These are phyloP conservation scores for Nemophila menziesii DNA, from an alignment of 257 asterid genomes.

Conservation along the genomic window DNA sequence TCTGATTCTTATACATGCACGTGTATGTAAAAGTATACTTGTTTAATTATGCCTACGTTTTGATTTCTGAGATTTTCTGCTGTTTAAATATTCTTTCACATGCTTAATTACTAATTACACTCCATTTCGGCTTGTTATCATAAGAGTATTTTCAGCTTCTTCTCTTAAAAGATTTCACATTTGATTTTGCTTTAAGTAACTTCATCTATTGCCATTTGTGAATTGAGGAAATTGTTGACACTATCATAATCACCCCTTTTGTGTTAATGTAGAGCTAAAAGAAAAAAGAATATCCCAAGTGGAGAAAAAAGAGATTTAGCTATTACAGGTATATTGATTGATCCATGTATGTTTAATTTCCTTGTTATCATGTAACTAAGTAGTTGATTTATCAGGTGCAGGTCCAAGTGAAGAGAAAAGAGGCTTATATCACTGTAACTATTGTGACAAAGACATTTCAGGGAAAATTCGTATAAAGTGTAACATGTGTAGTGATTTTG, in stretches of 20 bases:
- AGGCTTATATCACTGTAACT: conserved; percentile 75
- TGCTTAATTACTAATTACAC: background rate
- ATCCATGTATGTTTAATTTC: conserved; percentile 2
- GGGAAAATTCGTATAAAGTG: conserved; percentile 78
- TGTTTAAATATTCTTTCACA: background rate
- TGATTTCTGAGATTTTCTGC: conserved; percentile 2
- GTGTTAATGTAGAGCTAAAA: conserved; percentile 53
- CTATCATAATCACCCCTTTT: background rate
- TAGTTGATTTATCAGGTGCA: conserved; percentile 41
- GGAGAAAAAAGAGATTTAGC: conserved; percentile 62
- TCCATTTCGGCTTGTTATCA: too few species aligned
- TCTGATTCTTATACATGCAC: too few species aligned
- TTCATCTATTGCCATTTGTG: background rate
- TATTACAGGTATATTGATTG: conserved; percentile 37
- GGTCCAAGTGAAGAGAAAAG: conserved; percentile 60
- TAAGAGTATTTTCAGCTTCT: too few species aligned
- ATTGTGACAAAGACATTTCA: conserved; percentile 69
- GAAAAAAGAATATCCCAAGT: conserved; percentile 63
- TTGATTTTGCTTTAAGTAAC: background rate
- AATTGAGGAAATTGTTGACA: background rate
- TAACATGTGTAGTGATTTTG: conserved; percentile 76
- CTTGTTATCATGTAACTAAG: conserved; percentile 6
- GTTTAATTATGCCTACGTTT: background rate
- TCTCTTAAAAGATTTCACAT: background rate
- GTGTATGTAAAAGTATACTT: too few species aligned